Percentiles rank a stretch among this genome's conserved stretches.
Evolutionary conservation across 306 rosid species (phyloP).

Genomic region (Quercus robur): DNA sequence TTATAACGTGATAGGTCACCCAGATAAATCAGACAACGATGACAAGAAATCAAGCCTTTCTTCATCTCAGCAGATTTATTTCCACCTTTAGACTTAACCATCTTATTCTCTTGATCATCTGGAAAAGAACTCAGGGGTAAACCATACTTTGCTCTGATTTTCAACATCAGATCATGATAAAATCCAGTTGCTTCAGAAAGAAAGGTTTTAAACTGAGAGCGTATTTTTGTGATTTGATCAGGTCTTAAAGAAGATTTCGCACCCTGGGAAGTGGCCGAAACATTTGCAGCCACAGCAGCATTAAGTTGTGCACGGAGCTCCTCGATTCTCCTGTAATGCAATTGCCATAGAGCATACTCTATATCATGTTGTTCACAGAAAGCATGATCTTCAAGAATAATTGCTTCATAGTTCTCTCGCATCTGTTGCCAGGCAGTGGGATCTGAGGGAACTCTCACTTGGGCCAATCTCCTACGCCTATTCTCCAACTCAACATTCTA

Average conservation of each 20-base stretch:
- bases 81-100: constrained; percentile 74
- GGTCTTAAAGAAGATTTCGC: constrained; percentile 60
- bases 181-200: constrained; percentile 97
- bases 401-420: constrained; percentile 93
- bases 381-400: constrained; percentile 86
- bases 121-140: constrained; percentile 72
- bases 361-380: constrained; percentile 82
- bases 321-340: constrained; percentile 90
- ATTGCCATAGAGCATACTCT: constrained; percentile 86
- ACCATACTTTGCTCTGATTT: constrained; percentile 85
- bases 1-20: constrained; percentile 99
- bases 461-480: constrained; percentile 72
- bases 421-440: constrained; percentile 91
- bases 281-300: constrained; percentile 57
- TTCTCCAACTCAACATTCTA: constrained; percentile 84
- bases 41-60: constrained; percentile 84
- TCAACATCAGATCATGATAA: constrained; percentile 89
- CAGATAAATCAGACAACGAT: constrained; percentile 90
- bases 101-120: constrained; percentile 64
- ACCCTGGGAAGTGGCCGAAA: constrained; percentile 63
- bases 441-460: constrained; percentile 87
- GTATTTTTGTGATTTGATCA: constrained; percentile 69
- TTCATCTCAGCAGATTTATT: constrained; percentile 78
- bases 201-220: constrained; percentile 85
- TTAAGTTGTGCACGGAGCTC: constrained; percentile 70